Conservation (phyloP, 1,284 basidiomycete genomes). For the Apiotrichum mycotoxinovorans region DNA sequence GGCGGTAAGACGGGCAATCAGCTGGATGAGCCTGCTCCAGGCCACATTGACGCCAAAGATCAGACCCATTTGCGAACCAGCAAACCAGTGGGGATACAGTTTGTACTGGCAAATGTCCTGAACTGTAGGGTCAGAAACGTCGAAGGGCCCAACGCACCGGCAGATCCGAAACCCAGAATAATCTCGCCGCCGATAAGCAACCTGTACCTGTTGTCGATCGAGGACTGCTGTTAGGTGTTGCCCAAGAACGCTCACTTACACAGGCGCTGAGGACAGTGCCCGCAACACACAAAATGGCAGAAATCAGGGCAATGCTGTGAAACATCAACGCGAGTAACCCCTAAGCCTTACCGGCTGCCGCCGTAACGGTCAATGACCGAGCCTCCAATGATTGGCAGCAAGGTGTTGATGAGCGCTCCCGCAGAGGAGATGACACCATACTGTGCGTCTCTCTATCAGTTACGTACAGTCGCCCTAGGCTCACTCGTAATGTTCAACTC, state of each 20-base stretch:
- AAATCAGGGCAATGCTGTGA: background rate
- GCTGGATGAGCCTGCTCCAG: constrained; percentile 34
- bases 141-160: constrained; percentile 2
- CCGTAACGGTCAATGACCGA: constrained; percentile 51
- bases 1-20: constrained; percentile 30
- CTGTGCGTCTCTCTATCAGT: constrained; percentile 39
- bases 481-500: constrained; percentile 42
- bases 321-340: background rate
- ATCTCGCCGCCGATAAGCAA: constrained; percentile 33
- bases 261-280: constrained; percentile 5
- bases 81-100: constrained; percentile 44
- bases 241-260: background rate
- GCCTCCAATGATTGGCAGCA: constrained; percentile 51
- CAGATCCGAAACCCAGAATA: constrained; percentile 36
- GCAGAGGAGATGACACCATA: constrained; percentile 48
- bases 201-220: constrained; percentile 29
- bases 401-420: constrained; percentile 45
- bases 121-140: constrained; percentile 21
- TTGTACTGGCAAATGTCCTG: constrained; percentile 33
- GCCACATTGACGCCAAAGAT: constrained; percentile 40
- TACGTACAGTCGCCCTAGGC: constrained; percentile 5
- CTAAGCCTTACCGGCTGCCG: constrained; percentile 25
- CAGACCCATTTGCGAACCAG: constrained; percentile 31
- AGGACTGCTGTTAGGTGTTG: constrained; percentile 10
- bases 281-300: constrained; percentile 2